These are phyloP conservation scores for Pseudognaphalium luteoalbum DNA, from an alignment of 129 eudicot species.

Conservation along the genomic window DNA sequence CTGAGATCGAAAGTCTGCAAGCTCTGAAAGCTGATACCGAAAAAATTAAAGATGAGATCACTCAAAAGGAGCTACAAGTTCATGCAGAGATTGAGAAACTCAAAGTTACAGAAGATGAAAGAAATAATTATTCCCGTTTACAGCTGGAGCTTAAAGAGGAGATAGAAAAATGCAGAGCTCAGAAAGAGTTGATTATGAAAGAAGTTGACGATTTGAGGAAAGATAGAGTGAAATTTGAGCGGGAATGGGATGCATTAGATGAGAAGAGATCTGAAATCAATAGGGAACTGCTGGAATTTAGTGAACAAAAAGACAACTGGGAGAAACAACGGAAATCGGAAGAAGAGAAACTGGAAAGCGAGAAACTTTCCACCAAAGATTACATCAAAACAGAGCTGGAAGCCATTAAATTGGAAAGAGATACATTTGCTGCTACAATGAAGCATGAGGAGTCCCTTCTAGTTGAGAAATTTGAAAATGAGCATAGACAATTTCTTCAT, in stretches of 20 bases:
- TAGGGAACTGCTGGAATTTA: constrained; percentile 45
- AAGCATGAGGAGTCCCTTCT: constrained; percentile 51
- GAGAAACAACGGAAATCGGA: constrained; percentile 43
- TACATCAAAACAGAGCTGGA: constrained; percentile 48
- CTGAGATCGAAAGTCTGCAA: constrained; percentile 53
- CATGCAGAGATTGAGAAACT: constrained; percentile 59
- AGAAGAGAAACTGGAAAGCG: constrained; percentile 57
- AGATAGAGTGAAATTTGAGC: constrained; percentile 72
- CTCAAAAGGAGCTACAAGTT: constrained; percentile 46
- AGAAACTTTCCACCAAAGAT: constrained; percentile 52
- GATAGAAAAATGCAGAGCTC: constrained; percentile 52
- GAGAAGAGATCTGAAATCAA: constrained; percentile 52
- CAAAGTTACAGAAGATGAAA: constrained; percentile 45
- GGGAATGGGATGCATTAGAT: constrained; percentile 86
- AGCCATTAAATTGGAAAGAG: constrained; percentile 56
- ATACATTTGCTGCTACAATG: constrained; percentile 65
- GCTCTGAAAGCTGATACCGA: constrained; percentile 45
- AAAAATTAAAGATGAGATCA: constrained; percentile 42
- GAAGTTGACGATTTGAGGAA: constrained; percentile 68
- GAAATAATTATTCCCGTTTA: constrained; percentile 47
- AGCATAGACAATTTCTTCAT: constrained; percentile 49
- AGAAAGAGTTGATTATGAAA: constrained; percentile 53
- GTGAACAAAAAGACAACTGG: constrained; percentile 50
- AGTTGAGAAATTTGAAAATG: constrained; percentile 46
- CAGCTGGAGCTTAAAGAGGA: constrained; percentile 65